Percentiles rank a stretch among this genome's conserved stretches.
phyloP scores from a whole-genome alignment of 1,284 basidiomycete species.

The Ganoderma sinense region DNA sequence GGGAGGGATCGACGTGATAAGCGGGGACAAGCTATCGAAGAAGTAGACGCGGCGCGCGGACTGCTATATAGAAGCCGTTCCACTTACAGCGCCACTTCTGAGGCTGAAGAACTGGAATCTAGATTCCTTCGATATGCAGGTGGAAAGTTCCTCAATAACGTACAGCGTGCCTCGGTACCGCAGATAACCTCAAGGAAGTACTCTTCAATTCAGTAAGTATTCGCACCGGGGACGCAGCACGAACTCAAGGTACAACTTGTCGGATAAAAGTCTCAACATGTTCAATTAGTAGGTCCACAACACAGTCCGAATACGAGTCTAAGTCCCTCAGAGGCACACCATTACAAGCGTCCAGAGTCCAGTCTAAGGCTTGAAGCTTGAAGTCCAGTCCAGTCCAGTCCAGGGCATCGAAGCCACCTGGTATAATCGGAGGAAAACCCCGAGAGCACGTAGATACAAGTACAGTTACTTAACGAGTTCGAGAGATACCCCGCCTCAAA shows the following conservation, averaged over 20 bases:
- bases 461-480: constrained; percentile 17
- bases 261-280: neutral
- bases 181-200: too few species aligned
- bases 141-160: too few species aligned
- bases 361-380: neutral
- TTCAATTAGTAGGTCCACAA: neutral
- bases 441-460: constrained; percentile 13
- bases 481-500: neutral
- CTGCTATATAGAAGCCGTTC: neutral
- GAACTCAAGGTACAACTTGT: too few species aligned
- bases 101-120: too few species aligned
- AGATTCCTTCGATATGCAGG: too few species aligned
- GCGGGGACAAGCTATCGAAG: neutral
- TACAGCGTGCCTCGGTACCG: too few species aligned
- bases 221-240: too few species aligned
- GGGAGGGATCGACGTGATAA: neutral
- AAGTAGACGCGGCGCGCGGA: neutral
- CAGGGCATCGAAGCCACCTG: neutral
- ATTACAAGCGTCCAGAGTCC: neutral
- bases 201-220: too few species aligned
- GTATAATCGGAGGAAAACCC: neutral
- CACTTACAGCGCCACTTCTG: neutral
- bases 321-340: neutral
- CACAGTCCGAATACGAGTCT: neutral
- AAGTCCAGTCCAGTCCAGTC: neutral